Conservation (phyloP, 2,329 filamentous ascomycete genomes). For the Cladorrhinum sp. region DNA sequence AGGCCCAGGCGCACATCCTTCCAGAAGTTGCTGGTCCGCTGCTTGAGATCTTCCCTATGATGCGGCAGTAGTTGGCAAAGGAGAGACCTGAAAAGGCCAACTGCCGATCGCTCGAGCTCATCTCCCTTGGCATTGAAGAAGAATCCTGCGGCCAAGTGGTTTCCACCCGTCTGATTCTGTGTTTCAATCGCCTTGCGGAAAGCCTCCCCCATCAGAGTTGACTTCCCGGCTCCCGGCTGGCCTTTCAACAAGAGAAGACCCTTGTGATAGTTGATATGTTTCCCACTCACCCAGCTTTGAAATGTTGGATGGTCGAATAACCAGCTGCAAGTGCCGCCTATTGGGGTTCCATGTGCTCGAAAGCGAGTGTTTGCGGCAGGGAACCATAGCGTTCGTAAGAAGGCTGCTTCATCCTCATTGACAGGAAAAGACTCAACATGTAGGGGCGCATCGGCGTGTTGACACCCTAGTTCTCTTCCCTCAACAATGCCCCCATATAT, state of each 20-base stretch:
- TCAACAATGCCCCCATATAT: neutral
- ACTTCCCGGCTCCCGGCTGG: conserved; percentile 21
- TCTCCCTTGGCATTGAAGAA: conserved; percentile 7
- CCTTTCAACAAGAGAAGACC: conserved; percentile 17
- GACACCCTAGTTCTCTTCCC: neutral
- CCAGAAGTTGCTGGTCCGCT: neutral
- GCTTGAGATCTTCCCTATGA: neutral
- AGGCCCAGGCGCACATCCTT: neutral
- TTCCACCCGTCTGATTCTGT: neutral
- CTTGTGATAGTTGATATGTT: neutral
- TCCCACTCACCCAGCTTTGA: neutral
- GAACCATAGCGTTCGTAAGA: neutral
- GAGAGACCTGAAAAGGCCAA: conserved; percentile 1
- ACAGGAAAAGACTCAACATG: no score
- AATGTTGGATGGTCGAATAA: neutral
- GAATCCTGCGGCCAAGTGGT: neutral
- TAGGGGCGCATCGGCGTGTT: no score
- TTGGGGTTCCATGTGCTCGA: neutral
- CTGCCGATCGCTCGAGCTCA: neutral
- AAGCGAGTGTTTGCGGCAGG: neutral
- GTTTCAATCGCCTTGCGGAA: neutral
- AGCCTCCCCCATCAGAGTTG: conserved; percentile 16
- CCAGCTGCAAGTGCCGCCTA: conserved; percentile 14
- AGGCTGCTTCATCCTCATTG: neutral
- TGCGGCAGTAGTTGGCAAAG: conserved; percentile 1